Evolutionary conservation across 306 rosid genomes (phyloP).

Genomic region (Sicyos baderoa): DNA sequence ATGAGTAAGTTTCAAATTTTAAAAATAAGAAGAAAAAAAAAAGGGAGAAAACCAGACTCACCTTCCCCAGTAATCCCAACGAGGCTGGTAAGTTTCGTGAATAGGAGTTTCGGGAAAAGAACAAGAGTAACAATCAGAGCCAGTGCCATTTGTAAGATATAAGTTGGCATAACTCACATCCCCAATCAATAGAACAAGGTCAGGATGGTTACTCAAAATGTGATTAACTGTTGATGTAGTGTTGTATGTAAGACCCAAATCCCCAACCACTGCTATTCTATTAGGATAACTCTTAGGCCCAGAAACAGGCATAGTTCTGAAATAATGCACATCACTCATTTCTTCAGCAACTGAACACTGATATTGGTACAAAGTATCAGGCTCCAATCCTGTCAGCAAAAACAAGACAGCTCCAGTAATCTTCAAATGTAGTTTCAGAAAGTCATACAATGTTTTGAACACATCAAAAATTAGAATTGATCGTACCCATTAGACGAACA

Average conservation of each 20-base stretch:
- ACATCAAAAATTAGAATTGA: background rate
- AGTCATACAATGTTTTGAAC: background rate
- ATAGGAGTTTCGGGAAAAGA: slow-evolving; percentile 64
- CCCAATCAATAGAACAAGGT: slow-evolving; percentile 65
- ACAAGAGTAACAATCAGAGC: slow-evolving; percentile 61
- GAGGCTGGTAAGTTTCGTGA: slow-evolving; percentile 88
- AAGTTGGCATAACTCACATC: slow-evolving; percentile 63
- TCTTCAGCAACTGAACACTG: slow-evolving; percentile 49
- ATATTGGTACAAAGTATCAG: slow-evolving; percentile 67
- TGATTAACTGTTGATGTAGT: slow-evolving; percentile 72
- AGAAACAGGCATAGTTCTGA: slow-evolving; percentile 75
- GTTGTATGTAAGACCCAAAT: slow-evolving; percentile 80
- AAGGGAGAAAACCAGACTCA: slow-evolving; percentile 14
- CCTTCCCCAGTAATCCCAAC: slow-evolving; percentile 99
- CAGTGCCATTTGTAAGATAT: slow-evolving; percentile 76
- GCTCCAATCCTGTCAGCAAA: slow-evolving; percentile 41
- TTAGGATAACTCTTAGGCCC: slow-evolving; percentile 72
- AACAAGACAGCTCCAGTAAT: background rate
- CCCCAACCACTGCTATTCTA: slow-evolving; percentile 78
- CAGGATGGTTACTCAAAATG: slow-evolving; percentile 61
- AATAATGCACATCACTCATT: slow-evolving; percentile 57
- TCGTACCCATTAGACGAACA: slow-evolving; percentile 65
- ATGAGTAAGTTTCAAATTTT: background rate
- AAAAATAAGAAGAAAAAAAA: background rate
- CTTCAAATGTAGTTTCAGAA: background rate